Evolutionary conservation across 1,284 basidiomycete species (phyloP), one percentile per base, ranked within the genome.

Genomic region (Ceratobasidium theobromae): DNA sequence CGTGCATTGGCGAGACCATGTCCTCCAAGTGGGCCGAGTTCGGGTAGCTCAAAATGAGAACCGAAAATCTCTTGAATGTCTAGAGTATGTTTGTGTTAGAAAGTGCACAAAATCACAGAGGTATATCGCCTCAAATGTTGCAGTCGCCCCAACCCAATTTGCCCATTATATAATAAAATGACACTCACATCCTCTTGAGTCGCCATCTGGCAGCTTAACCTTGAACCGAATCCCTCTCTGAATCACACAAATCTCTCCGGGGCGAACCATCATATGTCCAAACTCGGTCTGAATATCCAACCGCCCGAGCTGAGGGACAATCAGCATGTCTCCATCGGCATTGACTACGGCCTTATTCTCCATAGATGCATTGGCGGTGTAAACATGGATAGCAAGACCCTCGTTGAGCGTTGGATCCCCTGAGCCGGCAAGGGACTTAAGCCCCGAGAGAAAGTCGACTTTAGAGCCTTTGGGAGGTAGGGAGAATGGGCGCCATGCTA

Each of bases 231-330:
- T 82, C 1, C 86, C 86, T 5, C 85, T 79, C 73, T 86, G 86
- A 58, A 88, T 80, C 51, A 88, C 84, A 28, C 81, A 78, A 32
- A 88, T 76, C 73, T 88, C 85, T 30, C 86, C 85, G 14, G 85
- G 83, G 8, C 82, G 74, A n/a, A 84, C 85, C 82, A 86, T 84
- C 62, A 88, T 65, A 82, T 80, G 82, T 66, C 87, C 87, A 68
- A 86, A 82, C 75, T 89, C 87, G 3, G 87, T 88, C 74, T 85
- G 84, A 57, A 89, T 81, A 72, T 87, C 84, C 68, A 89, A 74
- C 27, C 85, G 78, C 9, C 86, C 86, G 71, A 83, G 80, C 73
- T 86, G 82, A 3, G 86, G 87, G 5, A 88, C 76, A 70, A 89
- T 84, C 70, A 88, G 75, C 76, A 88, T 81, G 74, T 88, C 86